Conservation (phyloP, 2,329 filamentous ascomycete genomes). For the Aspergillus glaucus region DNA sequence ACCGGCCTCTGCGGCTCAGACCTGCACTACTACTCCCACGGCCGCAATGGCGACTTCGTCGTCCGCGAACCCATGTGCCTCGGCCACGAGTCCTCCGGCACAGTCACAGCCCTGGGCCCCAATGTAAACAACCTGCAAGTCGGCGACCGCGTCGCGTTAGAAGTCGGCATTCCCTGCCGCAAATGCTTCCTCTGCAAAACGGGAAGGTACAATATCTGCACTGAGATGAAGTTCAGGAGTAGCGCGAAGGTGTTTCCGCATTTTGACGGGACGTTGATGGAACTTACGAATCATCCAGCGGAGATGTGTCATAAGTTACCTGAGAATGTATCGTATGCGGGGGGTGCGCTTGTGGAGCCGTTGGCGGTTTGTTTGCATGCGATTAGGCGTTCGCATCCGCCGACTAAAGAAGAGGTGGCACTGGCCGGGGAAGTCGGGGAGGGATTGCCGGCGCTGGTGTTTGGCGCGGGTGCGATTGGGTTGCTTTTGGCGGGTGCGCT, state of each 20-base stretch:
- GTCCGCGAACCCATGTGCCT: slow-evolving; percentile 77
- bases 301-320: slow-evolving; percentile 56
- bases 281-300: slow-evolving; percentile 56
- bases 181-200: slow-evolving; percentile 49
- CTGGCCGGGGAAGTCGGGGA: slow-evolving; percentile 37
- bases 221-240: slow-evolving; percentile 51
- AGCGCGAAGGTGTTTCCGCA: slow-evolving; percentile 57
- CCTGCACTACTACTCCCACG: slow-evolving; percentile 80
- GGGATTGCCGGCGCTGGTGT: slow-evolving; percentile 48
- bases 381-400: slow-evolving; percentile 48
- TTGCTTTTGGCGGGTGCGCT: slow-evolving; percentile 54
- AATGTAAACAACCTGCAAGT: slow-evolving; percentile 56
- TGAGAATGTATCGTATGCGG: slow-evolving; percentile 45
- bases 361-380: slow-evolving; percentile 57
- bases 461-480: slow-evolving; percentile 58
- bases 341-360: slow-evolving; percentile 56
- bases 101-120: slow-evolving; percentile 64
- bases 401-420: slow-evolving; percentile 27
- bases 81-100: slow-evolving; percentile 71
- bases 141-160: slow-evolving; percentile 84
- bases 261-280: slow-evolving; percentile 59
- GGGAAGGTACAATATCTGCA: slow-evolving; percentile 58
- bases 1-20: slow-evolving; percentile 68
- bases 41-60: slow-evolving; percentile 79
- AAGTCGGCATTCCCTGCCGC: slow-evolving; percentile 83